These are phyloP conservation scores for Cercospora janseana DNA, from an alignment of 2,329 filamentous ascomycete genomes.

Conservation along the genomic window DNA sequence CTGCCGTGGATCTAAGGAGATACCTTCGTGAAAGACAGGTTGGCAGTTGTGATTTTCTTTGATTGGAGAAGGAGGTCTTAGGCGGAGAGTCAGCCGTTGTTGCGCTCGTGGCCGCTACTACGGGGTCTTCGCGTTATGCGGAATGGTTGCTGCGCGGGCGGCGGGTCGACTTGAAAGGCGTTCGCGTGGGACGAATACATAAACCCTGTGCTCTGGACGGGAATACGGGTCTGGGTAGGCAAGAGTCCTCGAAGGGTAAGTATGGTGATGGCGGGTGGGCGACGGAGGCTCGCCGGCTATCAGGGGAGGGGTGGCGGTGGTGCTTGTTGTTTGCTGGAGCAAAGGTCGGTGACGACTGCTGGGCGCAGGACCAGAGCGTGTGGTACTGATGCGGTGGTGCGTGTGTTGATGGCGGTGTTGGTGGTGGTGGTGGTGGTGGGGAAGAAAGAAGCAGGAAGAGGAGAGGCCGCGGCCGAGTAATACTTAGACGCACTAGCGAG, in stretches of 20 bases:
- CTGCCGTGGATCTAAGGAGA: slow-evolving; percentile 22
- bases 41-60: slow-evolving; percentile 16
- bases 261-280: slow-evolving; percentile 22
- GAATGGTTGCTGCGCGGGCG: slow-evolving; percentile 86
- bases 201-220: slow-evolving; percentile 56
- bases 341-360: slow-evolving; percentile 14
- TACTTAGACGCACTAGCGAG: not conserved
- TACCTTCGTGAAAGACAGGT: slow-evolving; percentile 21
- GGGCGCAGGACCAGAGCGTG: slow-evolving; percentile 13
- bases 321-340: slow-evolving; percentile 19
- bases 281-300: slow-evolving; percentile 20
- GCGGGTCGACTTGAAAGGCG: slow-evolving; percentile 91
- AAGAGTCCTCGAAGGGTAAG: slow-evolving; percentile 23
- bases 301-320: slow-evolving; percentile 11
- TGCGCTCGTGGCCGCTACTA: slow-evolving; percentile 76
- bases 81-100: slow-evolving; percentile 70
- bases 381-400: slow-evolving; percentile 9
- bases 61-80: slow-evolving; percentile 18
- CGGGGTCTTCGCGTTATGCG: slow-evolving; percentile 92
- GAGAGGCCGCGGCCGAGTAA: not conserved
- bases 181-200: slow-evolving; percentile 98
- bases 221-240: slow-evolving; percentile 22
- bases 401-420: not conserved
- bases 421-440: slow-evolving; percentile 13
- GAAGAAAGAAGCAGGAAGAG: slow-evolving; percentile 6